Evolutionary conservation across 129 eudicot species (phyloP).

Genomic region (Silybum marianum): DNA sequence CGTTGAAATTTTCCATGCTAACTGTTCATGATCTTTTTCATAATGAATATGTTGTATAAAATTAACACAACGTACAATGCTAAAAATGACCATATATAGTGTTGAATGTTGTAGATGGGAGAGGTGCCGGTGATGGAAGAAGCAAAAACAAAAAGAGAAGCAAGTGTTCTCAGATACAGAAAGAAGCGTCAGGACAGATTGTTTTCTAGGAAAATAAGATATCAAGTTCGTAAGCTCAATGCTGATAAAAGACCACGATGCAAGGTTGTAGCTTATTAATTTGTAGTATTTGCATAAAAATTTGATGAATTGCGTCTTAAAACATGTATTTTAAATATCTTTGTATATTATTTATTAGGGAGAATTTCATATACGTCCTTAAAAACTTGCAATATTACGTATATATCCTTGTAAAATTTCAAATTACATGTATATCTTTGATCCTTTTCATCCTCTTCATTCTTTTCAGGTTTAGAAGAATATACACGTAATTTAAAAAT

Average conservation of each 20-base stretch:
- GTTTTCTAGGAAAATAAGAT: constrained; percentile 41
- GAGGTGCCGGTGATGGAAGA: constrained; percentile 49
- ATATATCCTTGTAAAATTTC: too few relatives aligned
- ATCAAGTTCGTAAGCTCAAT: constrained; percentile 53
- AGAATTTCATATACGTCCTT: too few relatives aligned
- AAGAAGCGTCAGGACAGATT: constrained; percentile 45
- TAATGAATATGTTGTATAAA: neutral
- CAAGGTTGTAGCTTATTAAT: constrained; percentile 33
- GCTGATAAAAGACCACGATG: constrained; percentile 51
- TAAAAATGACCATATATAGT: neutral
- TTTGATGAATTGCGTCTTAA: neutral
- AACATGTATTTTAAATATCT: neutral
- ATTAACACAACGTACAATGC: neutral
- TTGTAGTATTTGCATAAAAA: neutral
- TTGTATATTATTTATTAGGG: too few relatives aligned
- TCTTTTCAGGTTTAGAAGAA: too few relatives aligned
- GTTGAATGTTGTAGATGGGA: constrained; percentile 35
- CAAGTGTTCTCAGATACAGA: constrained; percentile 49
- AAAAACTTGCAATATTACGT: too few relatives aligned
- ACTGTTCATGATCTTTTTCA: neutral
- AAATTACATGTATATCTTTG: too few relatives aligned
- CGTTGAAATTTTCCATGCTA: neutral
- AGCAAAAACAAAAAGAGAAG: constrained; percentile 43
- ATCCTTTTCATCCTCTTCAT: too few relatives aligned
- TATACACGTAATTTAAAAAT: too few relatives aligned